phyloP scores from a whole-genome alignment of 2,329 filamentous ascomycete species.

The Pseudocercospora fuligena region DNA sequence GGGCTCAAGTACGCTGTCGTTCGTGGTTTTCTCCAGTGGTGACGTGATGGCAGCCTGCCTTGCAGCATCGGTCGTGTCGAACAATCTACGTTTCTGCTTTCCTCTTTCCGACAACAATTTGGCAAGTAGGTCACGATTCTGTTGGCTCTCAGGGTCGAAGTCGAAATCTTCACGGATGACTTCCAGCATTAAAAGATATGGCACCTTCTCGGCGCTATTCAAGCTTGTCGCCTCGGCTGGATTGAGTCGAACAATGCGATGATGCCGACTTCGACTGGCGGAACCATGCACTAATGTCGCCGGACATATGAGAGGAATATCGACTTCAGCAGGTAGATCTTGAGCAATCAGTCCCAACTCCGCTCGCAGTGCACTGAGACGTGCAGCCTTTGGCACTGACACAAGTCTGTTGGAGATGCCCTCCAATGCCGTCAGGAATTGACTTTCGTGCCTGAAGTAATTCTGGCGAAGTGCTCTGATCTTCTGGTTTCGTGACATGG shows the following conservation, averaged over 20 bases:
- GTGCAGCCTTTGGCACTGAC: constrained; percentile 78
- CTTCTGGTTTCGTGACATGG: constrained; percentile 69
- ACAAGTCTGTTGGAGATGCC: constrained; percentile 85
- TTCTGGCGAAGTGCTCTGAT: constrained; percentile 76
- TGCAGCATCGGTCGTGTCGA: constrained; percentile 66
- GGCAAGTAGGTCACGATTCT: constrained; percentile 70
- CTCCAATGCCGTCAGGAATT: constrained; percentile 79
- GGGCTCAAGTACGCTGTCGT: constrained; percentile 85
- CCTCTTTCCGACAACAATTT: constrained; percentile 71
- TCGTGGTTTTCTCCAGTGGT: constrained; percentile 48
- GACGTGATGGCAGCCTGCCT: constrained; percentile 49
- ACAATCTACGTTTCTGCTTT: constrained; percentile 55
- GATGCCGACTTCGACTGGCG: constrained; percentile 76
- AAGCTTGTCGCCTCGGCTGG: constrained; percentile 83
- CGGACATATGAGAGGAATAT: constrained; percentile 81
- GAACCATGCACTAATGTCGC: constrained; percentile 73
- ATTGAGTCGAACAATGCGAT: constrained; percentile 81
- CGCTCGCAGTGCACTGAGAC: constrained; percentile 78
- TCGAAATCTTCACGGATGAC: constrained; percentile 81
- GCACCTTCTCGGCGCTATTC: constrained; percentile 85
- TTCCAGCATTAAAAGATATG: constrained; percentile 83
- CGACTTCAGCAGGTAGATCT: constrained; percentile 80
- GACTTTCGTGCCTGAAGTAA: constrained; percentile 81
- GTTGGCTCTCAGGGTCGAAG: constrained; percentile 74
- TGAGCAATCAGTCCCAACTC: constrained; percentile 81